Conservation (phyloP, 2,329 filamentous ascomycete genomes). For the Scorias spongiosa region DNA sequence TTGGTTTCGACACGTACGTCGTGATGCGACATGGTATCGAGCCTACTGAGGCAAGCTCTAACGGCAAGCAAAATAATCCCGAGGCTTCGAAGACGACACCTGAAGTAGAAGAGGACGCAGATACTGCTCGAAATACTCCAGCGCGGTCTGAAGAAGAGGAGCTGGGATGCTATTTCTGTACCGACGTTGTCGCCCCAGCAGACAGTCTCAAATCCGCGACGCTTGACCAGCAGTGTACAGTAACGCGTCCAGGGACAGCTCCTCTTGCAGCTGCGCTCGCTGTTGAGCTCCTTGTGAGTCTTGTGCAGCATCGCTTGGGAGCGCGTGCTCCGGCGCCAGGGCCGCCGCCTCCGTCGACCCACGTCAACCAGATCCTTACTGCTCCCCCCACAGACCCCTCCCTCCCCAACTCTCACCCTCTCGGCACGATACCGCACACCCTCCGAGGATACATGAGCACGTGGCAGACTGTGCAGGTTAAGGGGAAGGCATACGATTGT, state of each 20-base stretch:
- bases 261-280: slow-evolving; percentile 82
- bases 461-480: slow-evolving; percentile 60
- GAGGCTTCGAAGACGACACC: slow-evolving; percentile 5
- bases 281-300: slow-evolving; percentile 75
- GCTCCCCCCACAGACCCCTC: slow-evolving; percentile 19
- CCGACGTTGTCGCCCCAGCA: slow-evolving; percentile 85
- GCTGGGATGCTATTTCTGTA: slow-evolving; percentile 95
- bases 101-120: slow-evolving; percentile 9
- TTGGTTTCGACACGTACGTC: slow-evolving; percentile 93
- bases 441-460: slow-evolving; percentile 62
- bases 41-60: slow-evolving; percentile 9
- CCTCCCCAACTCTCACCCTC: slow-evolving; percentile 32
- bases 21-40: slow-evolving; percentile 87
- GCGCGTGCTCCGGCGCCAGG: slow-evolving; percentile 24
- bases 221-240: slow-evolving; percentile 93
- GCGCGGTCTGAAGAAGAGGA: slow-evolving; percentile 33
- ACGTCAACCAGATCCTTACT: slow-evolving; percentile 13
- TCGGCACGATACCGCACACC: slow-evolving; percentile 61
- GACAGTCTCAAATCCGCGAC: slow-evolving; percentile 92
- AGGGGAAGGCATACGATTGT: slow-evolving; percentile 60
- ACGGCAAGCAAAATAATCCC: background rate
- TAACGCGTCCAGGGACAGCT: slow-evolving; percentile 83
- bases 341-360: slow-evolving; percentile 8
- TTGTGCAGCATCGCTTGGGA: slow-evolving; percentile 53
- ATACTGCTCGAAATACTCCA: slow-evolving; percentile 20